These are phyloP conservation scores for Puccinia brachypodii DNA, from an alignment of 1,284 basidiomycete species.

Conservation along the genomic window DNA sequence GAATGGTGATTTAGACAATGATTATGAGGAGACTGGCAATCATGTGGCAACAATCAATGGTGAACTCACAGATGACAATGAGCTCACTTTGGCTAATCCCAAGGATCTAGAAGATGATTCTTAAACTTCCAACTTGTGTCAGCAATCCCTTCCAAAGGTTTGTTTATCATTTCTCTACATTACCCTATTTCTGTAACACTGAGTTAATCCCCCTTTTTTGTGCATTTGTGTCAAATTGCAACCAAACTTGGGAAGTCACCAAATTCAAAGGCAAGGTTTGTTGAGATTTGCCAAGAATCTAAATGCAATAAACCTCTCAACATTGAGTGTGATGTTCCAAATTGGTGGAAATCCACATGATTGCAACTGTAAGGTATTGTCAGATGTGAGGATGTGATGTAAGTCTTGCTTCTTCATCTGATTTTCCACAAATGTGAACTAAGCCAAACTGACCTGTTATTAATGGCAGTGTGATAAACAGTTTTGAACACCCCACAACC, in stretches of 20 bases:
- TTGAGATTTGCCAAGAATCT: neutral
- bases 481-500: neutral
- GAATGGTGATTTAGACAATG: too few species aligned
- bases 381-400: neutral
- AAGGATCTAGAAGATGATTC: neutral
- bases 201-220: too few species aligned
- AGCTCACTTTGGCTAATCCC: neutral
- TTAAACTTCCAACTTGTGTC: neutral
- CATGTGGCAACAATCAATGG: neutral
- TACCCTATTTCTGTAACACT: too few species aligned
- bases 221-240: too few species aligned
- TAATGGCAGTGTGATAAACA: neutral
- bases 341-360: neutral
- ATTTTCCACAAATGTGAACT: neutral
- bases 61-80: neutral
- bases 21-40: neutral
- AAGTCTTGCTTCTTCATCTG: too few species aligned
- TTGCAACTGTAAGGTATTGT: neutral
- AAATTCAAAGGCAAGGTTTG: neutral
- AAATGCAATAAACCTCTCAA: neutral
- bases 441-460: neutral
- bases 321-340: neutral
- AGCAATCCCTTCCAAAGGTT: neutral
- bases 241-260: neutral
- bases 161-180: too few species aligned